Evolutionary conservation across 176 grass and related monocot species (phyloP).

Genomic region (Carex scoparia): DNA sequence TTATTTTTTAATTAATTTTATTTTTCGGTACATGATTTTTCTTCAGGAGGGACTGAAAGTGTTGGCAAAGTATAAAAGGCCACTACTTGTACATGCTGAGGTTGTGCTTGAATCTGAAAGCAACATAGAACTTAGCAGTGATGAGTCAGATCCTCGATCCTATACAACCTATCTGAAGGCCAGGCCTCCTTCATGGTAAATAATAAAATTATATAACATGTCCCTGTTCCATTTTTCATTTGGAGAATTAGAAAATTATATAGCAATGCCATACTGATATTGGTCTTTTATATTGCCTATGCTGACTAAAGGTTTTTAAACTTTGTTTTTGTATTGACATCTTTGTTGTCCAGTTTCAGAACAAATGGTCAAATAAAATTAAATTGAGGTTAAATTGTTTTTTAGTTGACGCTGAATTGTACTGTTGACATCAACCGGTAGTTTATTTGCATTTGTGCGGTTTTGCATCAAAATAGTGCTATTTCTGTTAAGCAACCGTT

Average conservation of each 20-base stretch:
- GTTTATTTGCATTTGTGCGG: constrained; percentile 1
- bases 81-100: constrained; percentile 89
- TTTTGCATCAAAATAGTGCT: not conserved
- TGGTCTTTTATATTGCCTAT: not conserved
- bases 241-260: not conserved
- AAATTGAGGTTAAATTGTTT: not conserved
- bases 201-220: constrained; percentile 17
- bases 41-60: constrained; percentile 74
- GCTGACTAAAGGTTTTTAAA: not conserved
- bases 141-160: constrained; percentile 45
- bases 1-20: not conserved
- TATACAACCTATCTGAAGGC: constrained; percentile 76
- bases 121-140: constrained; percentile 23
- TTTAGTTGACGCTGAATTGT: not conserved
- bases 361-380: not conserved
- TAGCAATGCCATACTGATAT: not conserved
- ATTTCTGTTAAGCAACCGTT: not conserved
- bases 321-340: not conserved
- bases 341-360: not conserved
- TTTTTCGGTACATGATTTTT: not conserved
- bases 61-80: constrained; percentile 80
- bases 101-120: constrained; percentile 48
- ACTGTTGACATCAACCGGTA: no score
- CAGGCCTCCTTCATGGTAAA: constrained; percentile 85
- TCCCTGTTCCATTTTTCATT: not conserved